Conservation (phyloP, 257 asterid species). For the Gentiana dahurica region DNA sequence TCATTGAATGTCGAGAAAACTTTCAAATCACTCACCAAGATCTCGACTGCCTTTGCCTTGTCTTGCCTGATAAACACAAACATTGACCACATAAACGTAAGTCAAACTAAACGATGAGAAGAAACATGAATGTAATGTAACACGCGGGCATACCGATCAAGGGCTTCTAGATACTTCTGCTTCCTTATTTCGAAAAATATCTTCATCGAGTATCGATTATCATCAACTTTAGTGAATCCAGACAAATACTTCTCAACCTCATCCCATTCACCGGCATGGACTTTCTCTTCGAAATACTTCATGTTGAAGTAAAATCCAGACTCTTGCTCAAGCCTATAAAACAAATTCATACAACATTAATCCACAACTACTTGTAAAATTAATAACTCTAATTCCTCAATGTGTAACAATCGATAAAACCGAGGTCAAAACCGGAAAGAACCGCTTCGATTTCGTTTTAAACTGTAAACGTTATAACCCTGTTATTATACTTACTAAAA, state of each 20-base stretch:
- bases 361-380: not conserved
- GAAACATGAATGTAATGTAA: not conserved
- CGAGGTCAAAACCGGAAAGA: no score
- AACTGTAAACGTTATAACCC: no score
- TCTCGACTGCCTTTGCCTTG: slow-evolving; percentile 86
- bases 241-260: slow-evolving; percentile 96
- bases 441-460: no score
- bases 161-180: slow-evolving; percentile 98
- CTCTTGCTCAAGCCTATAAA: slow-evolving; percentile 89
- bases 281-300: slow-evolving; percentile 96
- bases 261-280: slow-evolving; percentile 95
- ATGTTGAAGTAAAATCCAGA: slow-evolving; percentile 91
- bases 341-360: not conserved
- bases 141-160: slow-evolving; percentile 49
- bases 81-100: not conserved
- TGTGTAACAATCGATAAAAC: no score
- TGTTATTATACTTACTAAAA: no score
- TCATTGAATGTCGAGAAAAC: slow-evolving; percentile 86
- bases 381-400: no score
- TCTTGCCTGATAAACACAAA: slow-evolving; percentile 49
- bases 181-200: slow-evolving; percentile 90
- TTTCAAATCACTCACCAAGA: slow-evolving; percentile 77
- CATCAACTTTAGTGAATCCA: slow-evolving; percentile 93
- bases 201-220: slow-evolving; percentile 94
- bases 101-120: not conserved